phyloP scores from a whole-genome alignment of 495 filamentous ascomycete genomes.

The Entonaema liquescens region DNA sequence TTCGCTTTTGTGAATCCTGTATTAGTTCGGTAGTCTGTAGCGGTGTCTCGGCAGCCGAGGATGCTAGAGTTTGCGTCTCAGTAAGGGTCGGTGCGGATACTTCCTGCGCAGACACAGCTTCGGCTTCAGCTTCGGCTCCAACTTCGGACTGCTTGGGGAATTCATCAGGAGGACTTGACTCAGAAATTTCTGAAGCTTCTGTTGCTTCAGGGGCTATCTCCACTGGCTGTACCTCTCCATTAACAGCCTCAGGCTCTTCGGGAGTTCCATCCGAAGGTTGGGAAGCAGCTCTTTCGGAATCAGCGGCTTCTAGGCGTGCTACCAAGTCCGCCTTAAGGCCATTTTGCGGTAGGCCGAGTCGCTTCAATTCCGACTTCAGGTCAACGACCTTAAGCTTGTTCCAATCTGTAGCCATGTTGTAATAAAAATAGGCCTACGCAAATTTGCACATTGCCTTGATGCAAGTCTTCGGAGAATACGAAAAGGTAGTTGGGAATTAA shows the following conservation, averaged over 20 bases:
- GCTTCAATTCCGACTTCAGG: constrained; percentile 66
- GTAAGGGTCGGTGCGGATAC: constrained; percentile 8
- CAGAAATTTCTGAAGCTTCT: constrained; percentile 23
- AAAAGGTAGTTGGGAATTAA: not conserved
- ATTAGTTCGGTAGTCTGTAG: constrained; percentile 49
- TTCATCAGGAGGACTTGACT: constrained; percentile 28
- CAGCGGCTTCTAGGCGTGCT: constrained; percentile 57
- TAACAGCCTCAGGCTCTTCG: constrained; percentile 18
- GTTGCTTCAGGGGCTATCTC: constrained; percentile 2
- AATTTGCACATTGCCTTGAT: constrained; percentile 28
- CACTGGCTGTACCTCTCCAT: constrained; percentile 14
- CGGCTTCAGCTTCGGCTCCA: constrained; percentile 4
- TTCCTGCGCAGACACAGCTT: constrained; percentile 16
- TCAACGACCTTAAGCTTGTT: constrained; percentile 67
- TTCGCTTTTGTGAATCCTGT: constrained; percentile 75
- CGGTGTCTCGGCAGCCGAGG: constrained; percentile 25
- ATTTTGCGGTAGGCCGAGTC: constrained; percentile 60
- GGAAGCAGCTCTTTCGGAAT: constrained; percentile 28
- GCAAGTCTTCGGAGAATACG: not conserved
- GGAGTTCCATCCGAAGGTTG: constrained; percentile 22
- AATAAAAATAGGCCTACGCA: constrained; percentile 9
- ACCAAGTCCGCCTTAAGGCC: constrained; percentile 68
- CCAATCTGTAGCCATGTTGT: constrained; percentile 63
- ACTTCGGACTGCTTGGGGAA: constrained; percentile 14
- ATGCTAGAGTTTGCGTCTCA: constrained; percentile 22